These are phyloP conservation scores for Canavalia ensiformis DNA, from an alignment of 306 rosid genomes.

Conservation along the genomic window DNA sequence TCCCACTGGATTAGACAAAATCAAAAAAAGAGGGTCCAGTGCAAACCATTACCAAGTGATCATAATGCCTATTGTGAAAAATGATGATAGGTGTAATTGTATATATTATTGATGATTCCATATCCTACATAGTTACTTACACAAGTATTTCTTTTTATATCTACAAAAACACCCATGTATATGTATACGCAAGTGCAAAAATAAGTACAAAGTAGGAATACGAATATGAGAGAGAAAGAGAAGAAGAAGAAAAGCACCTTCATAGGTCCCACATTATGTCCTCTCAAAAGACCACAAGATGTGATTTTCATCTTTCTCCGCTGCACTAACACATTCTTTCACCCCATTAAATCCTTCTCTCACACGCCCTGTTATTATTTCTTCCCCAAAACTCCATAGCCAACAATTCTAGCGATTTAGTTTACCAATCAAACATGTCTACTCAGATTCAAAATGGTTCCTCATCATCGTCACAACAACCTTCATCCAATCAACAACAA, in stretches of 20 bases:
- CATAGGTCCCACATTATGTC: conserved; percentile 74
- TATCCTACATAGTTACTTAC: conserved; percentile 19
- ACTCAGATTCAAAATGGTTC: conserved; percentile 53
- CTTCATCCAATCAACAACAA: conserved; percentile 37
- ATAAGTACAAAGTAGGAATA: conserved; percentile 30
- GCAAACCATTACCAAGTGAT: conserved; percentile 41
- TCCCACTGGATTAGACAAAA: conserved; percentile 46
- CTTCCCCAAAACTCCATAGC: conserved; percentile 11
- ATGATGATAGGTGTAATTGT: conserved; percentile 51
- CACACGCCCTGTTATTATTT: conserved; percentile 25
- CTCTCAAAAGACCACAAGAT: conserved; percentile 74
- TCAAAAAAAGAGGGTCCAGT: conserved; percentile 38
- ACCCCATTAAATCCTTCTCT: conserved; percentile 18
- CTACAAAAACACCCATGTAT: background rate
- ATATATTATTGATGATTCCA: conserved; percentile 49
- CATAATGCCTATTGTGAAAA: conserved; percentile 51
- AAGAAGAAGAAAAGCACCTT: conserved; percentile 64
- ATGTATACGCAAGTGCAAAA: conserved; percentile 41
- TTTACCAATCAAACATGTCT: conserved; percentile 60
- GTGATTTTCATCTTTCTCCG: conserved; percentile 78
- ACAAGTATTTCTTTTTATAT: background rate
- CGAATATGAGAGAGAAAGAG: conserved; percentile 29
- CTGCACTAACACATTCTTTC: conserved; percentile 64
- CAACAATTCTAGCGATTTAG: background rate
- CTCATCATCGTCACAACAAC: conserved; percentile 42